A percentile compares a stretch with the other conserved stretches of the same genome.
Evolutionary conservation across 805 yeast species (phyloP).

Genomic region (Candida suzukii): DNA sequence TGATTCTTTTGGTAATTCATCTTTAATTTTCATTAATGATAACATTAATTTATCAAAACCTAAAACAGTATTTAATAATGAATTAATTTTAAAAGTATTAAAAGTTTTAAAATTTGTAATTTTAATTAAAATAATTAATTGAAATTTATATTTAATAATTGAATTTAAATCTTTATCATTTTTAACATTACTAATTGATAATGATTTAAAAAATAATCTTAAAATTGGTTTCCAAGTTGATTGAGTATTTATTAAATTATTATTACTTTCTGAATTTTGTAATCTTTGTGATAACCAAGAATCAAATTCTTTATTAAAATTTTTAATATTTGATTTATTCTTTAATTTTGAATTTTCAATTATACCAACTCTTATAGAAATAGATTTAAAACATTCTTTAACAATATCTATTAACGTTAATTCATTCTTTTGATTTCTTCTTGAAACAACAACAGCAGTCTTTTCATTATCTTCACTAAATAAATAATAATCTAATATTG

Average conservation of each 20-base stretch:
- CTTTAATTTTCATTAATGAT: conserved; percentile 8
- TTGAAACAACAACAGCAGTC: background rate
- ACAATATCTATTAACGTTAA: background rate
- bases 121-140: conserved; percentile 13
- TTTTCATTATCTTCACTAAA: background rate
- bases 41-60: conserved; percentile 10
- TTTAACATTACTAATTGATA: background rate
- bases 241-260: background rate
- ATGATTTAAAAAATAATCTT: conserved; percentile 9
- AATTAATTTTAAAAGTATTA: conserved; percentile 7
- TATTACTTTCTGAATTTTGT: too few species aligned
- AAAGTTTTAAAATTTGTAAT: conserved; percentile 9
- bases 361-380: background rate
- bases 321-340: conserved; percentile 3
- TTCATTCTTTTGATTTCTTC: background rate
- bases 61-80: background rate
- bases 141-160: conserved; percentile 17
- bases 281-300: conserved; percentile 11
- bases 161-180: background rate
- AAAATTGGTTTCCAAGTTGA: conserved; percentile 9
- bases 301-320: conserved; percentile 7
- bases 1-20: background rate
- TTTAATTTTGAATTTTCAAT: background rate
- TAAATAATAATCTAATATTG: conserved; percentile 1
- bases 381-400: background rate